Percentiles rank a stretch among this genome's conserved stretches.
Evolutionary conservation across 2,329 filamentous ascomycete species (phyloP).

Genomic region (Rugonectria rugulosa): DNA sequence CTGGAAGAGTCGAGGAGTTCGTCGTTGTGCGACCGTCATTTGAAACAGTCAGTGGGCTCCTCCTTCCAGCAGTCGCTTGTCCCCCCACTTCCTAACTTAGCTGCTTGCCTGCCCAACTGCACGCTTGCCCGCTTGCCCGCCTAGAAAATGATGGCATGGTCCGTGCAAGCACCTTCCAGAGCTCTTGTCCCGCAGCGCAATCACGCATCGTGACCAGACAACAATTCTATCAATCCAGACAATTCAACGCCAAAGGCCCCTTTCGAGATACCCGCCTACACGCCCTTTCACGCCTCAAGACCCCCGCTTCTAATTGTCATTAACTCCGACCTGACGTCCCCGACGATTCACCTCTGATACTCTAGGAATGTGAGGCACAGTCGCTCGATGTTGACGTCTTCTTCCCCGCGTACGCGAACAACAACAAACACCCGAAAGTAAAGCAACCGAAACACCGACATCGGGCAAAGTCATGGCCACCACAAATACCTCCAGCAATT

Average conservation of each 20-base stretch:
- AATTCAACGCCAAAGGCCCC: constrained; percentile 9
- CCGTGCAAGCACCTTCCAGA: constrained; percentile 10
- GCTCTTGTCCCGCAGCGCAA: background rate
- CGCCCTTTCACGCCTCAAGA: background rate
- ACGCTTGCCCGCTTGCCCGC: too few relatives aligned
- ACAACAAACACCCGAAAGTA: constrained; percentile 18
- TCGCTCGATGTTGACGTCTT: constrained; percentile 1
- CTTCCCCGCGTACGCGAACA: constrained; percentile 21
- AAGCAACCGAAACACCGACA: background rate
- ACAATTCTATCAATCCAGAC: constrained; percentile 12
- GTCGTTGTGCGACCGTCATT: too few relatives aligned
- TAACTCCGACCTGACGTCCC: background rate
- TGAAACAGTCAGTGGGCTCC: too few relatives aligned
- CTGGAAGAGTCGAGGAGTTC: too few relatives aligned
- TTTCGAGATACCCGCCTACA: constrained; percentile 3
- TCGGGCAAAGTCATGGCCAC: constrained; percentile 25
- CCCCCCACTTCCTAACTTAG: too few relatives aligned
- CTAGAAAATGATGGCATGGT: too few relatives aligned
- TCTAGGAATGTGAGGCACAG: constrained; percentile 3
- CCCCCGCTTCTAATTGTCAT: background rate
- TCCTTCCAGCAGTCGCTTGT: too few relatives aligned
- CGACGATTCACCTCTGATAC: background rate
- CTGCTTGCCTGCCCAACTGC: background rate
- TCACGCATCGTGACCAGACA: constrained; percentile 7
- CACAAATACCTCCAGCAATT: constrained; percentile 35